Conservation (phyloP, 495 filamentous ascomycete genomes). For the Neurospora sp. region DNA sequence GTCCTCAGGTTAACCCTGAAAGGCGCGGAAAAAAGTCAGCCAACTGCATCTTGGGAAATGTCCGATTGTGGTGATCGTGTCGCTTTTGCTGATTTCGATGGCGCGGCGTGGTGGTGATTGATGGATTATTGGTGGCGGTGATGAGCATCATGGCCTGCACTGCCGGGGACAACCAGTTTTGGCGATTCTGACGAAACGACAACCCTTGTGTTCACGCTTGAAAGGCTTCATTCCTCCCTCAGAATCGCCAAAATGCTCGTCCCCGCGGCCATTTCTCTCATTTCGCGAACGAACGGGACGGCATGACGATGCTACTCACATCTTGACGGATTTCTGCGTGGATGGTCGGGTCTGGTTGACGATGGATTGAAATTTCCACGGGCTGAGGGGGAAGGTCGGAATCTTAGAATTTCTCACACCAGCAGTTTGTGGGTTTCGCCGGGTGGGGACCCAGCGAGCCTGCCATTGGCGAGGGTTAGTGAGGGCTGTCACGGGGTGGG, state of each 20-base stretch:
- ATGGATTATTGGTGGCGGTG: background rate
- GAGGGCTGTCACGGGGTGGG: constrained; percentile 13
- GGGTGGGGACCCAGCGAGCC: constrained; percentile 11
- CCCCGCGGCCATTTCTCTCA: background rate
- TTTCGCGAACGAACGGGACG: background rate
- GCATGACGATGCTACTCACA: constrained; percentile 34
- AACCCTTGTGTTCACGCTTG: constrained; percentile 2
- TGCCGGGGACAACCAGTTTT: background rate
- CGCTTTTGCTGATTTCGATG: background rate
- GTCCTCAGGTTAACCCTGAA: constrained; percentile 97
- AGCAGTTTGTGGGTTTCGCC: constrained; percentile 29
- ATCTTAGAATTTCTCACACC: constrained; percentile 27
- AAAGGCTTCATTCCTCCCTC: background rate
- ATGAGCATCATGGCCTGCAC: constrained; percentile 2
- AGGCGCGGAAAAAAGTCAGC: constrained; percentile 25
- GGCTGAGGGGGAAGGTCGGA: constrained; percentile 28
- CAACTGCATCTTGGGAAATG: background rate
- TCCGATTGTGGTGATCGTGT: constrained; percentile 3
- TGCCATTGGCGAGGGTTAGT: constrained; percentile 26
- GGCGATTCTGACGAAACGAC: background rate
- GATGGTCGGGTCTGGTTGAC: constrained; percentile 34
- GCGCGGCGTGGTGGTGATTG: constrained; percentile 3
- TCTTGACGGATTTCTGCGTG: constrained; percentile 40
- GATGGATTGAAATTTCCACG: constrained; percentile 27
- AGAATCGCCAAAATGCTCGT: background rate